Percentiles rank a stretch among this genome's conserved stretches.
phyloP scores from a whole-genome alignment of 805 yeast species.

The Zygotorulaspora sp. region DNA sequence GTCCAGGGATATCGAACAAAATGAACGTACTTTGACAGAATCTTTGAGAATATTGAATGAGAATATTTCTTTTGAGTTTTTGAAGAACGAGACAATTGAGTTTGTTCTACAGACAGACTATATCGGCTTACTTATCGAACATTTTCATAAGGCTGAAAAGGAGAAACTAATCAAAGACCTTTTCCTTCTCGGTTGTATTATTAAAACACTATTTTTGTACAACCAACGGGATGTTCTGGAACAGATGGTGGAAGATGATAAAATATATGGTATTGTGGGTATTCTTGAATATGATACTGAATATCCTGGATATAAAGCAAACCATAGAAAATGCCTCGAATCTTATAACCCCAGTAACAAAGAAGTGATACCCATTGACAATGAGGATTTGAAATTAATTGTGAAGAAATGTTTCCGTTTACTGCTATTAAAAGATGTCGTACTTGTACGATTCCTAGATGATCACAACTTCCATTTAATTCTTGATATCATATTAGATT shows the following conservation, averaged over 20 bases:
- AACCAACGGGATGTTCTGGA: slow-evolving; percentile 65
- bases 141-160: slow-evolving; percentile 56
- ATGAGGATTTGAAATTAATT: slow-evolving; percentile 45
- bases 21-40: slow-evolving; percentile 43
- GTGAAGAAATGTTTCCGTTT: slow-evolving; percentile 73
- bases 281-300: slow-evolving; percentile 88
- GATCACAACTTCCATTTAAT: slow-evolving; percentile 70
- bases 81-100: slow-evolving; percentile 55
- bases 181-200: slow-evolving; percentile 63
- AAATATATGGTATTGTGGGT: slow-evolving; percentile 61
- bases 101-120: slow-evolving; percentile 53
- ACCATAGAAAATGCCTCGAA: slow-evolving; percentile 65
- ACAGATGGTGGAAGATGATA: slow-evolving; percentile 48
- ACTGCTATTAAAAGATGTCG: slow-evolving; percentile 82
- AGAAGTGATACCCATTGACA: slow-evolving; percentile 62
- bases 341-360: slow-evolving; percentile 49
- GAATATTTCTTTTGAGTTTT: slow-evolving; percentile 54
- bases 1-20: slow-evolving; percentile 44
- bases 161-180: slow-evolving; percentile 49
- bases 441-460: slow-evolving; percentile 73
- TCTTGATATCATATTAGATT: slow-evolving; percentile 38
- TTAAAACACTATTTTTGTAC: slow-evolving; percentile 65
- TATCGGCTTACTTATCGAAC: slow-evolving; percentile 45
- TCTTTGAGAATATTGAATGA: slow-evolving; percentile 56
- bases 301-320: slow-evolving; percentile 73